Evolutionary conservation across 139 green algal genomes (phyloP).

Genomic region (Coelastrella sp.): DNA sequence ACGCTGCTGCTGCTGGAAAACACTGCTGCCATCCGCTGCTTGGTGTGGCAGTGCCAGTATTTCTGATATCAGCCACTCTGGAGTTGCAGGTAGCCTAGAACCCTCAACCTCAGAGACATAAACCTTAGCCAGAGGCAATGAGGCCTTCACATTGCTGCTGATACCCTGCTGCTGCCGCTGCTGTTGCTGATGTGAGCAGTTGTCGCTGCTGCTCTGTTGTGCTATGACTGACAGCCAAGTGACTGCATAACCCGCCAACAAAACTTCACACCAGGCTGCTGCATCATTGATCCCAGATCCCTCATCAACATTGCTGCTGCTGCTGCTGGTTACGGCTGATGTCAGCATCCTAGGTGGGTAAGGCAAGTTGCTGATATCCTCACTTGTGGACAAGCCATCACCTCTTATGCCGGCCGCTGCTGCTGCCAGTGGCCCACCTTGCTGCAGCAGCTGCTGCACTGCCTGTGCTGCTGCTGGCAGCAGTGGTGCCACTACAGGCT

Average conservation of each 20-base stretch:
- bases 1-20: background rate
- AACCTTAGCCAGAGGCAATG: background rate
- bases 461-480: background rate
- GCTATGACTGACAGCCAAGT: slow-evolving; percentile 48
- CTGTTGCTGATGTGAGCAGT: background rate
- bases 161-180: slow-evolving; percentile 29
- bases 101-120: slow-evolving; percentile 25
- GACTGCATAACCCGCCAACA: slow-evolving; percentile 52
- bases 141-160: background rate
- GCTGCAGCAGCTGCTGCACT: slow-evolving; percentile 20
- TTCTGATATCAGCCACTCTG: slow-evolving; percentile 45
- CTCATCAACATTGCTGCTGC: background rate
- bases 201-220: background rate
- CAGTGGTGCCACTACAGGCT: background rate
- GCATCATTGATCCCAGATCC: background rate
- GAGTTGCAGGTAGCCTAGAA: slow-evolving; percentile 42
- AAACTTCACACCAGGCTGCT: background rate
- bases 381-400: background rate
- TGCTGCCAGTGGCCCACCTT: slow-evolving; percentile 23
- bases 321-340: background rate
- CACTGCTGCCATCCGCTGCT: background rate
- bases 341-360: background rate
- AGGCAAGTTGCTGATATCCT: background rate
- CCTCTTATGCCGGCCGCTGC: slow-evolving; percentile 5
- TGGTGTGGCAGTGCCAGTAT: slow-evolving; percentile 36